These are phyloP conservation scores for Cucurbita pepo DNA, from an alignment of 306 rosid genomes.

Conservation along the genomic window DNA sequence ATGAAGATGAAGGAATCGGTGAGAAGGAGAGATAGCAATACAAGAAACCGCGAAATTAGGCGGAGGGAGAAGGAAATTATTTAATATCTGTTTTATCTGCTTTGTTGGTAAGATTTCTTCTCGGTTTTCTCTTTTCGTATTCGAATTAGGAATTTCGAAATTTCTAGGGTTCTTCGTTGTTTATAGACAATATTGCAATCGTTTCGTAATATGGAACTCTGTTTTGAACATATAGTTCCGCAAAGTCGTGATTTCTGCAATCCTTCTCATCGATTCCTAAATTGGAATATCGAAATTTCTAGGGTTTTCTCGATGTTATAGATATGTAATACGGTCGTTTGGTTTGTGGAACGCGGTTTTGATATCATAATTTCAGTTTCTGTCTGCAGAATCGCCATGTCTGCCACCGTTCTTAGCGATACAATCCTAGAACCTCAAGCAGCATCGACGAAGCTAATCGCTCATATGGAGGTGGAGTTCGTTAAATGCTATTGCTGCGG, in stretches of 20 bases:
- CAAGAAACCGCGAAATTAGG: background rate
- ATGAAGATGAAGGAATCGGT: background rate
- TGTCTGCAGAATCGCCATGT: constrained; percentile 22
- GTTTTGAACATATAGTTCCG: background rate
- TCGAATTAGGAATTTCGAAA: background rate
- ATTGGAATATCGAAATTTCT: background rate
- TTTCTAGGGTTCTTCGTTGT: background rate
- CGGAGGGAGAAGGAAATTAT: constrained; percentile 1
- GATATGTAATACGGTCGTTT: too few relatives aligned
- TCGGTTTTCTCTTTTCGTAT: background rate
- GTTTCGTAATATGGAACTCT: background rate
- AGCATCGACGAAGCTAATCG: constrained; percentile 26
- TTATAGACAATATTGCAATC: background rate
- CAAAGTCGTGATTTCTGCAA: constrained; percentile 26
- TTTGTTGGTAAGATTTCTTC: background rate
- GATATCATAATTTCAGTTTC: background rate
- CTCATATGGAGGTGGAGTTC: constrained; percentile 48
- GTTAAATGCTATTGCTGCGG: constrained; percentile 87
- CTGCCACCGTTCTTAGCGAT: constrained; percentile 52
- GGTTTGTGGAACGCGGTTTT: background rate
- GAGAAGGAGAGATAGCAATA: background rate
- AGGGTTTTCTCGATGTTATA: background rate
- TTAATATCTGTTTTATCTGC: background rate
- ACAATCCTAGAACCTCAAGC: constrained; percentile 45
- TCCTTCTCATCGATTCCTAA: constrained; percentile 32